These are phyloP conservation scores for Cydonia oblonga DNA, from an alignment of 331 rosid genomes.

Conservation along the genomic window DNA sequence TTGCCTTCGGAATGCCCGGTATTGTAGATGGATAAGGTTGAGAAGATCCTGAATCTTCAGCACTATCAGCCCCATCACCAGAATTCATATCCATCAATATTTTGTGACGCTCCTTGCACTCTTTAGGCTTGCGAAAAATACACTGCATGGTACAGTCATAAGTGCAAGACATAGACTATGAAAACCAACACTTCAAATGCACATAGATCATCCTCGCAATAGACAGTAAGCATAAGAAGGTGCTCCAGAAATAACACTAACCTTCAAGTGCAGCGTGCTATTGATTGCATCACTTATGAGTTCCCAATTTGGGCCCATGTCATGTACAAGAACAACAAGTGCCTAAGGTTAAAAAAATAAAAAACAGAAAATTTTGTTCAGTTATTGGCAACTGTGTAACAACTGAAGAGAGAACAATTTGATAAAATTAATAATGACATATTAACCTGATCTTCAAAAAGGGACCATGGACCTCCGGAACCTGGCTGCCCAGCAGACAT, in stretches of 20 bases:
- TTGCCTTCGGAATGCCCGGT: constrained; percentile 99
- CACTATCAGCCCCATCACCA: constrained; percentile 98
- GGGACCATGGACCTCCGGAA: constrained; percentile 84
- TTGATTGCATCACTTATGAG: constrained; percentile 89
- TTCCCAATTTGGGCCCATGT: constrained; percentile 99
- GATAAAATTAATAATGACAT: background rate
- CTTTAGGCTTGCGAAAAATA: constrained; percentile 88
- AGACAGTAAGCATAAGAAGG: background rate
- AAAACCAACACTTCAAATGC: background rate
- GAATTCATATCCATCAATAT: constrained; percentile 70
- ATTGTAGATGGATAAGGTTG: constrained; percentile 96
- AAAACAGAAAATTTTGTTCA: background rate
- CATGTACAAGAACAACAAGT: constrained; percentile 96
- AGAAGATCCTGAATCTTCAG: constrained; percentile 97
- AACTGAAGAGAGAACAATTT: background rate
- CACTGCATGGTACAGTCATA: constrained; percentile 42
- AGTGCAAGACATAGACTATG: background rate
- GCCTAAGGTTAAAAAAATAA: too few species aligned
- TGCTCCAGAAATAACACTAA: constrained; percentile 7
- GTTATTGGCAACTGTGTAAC: background rate
- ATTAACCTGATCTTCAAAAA: constrained; percentile 87
- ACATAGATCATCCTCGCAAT: background rate
- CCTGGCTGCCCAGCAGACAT: constrained; percentile 67
- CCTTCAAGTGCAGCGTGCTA: constrained; percentile 85
- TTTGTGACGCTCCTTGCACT: constrained; percentile 97